Conservation (phyloP, 2,329 filamentous ascomycete genomes). For the Thelonectria blattea region DNA sequence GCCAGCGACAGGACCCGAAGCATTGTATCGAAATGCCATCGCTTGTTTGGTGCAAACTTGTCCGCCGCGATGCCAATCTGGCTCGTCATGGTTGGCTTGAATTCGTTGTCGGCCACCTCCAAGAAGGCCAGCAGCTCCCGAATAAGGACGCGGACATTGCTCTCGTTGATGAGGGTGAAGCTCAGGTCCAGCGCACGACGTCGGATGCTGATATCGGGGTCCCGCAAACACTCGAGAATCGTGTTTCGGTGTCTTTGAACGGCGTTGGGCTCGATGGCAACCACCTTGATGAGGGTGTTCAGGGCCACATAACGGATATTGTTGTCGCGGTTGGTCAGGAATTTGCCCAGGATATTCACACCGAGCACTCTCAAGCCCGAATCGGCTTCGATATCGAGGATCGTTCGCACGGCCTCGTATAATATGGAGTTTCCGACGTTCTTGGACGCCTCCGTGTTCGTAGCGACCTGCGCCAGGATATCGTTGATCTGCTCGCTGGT, state of each 20-base stretch:
- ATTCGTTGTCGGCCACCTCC: slow-evolving; percentile 96
- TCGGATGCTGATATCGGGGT: slow-evolving; percentile 97
- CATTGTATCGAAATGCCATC: slow-evolving; percentile 99
- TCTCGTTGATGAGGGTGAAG: slow-evolving; percentile 97
- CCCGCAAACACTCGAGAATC: slow-evolving; percentile 92
- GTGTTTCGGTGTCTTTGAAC: slow-evolving; percentile 97
- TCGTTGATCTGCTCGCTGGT: slow-evolving; percentile 98
- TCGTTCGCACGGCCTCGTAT: slow-evolving; percentile 96
- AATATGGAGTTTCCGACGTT: slow-evolving; percentile 98
- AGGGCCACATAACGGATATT: slow-evolving; percentile 98
- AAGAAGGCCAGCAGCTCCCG: slow-evolving; percentile 93
- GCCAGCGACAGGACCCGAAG: slow-evolving; percentile 90
- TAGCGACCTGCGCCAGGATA: slow-evolving; percentile 95
- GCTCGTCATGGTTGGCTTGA: slow-evolving; percentile 97
- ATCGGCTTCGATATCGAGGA: slow-evolving; percentile 97
- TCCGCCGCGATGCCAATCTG: slow-evolving; percentile 98
- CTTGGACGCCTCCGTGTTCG: slow-evolving; percentile 97
- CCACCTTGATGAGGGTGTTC: slow-evolving; percentile 97
- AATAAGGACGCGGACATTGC: slow-evolving; percentile 92
- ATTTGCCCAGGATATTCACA: slow-evolving; percentile 98
- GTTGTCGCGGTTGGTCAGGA: slow-evolving; percentile 97
- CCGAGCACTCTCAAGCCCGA: slow-evolving; percentile 92
- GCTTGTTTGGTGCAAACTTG: slow-evolving; percentile 93
- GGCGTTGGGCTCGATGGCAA: slow-evolving; percentile 96
- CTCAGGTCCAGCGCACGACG: slow-evolving; percentile 94